Evolutionary conservation across 176 grass and related monocot genomes (phyloP).

Genomic region (Carex pumila): DNA sequence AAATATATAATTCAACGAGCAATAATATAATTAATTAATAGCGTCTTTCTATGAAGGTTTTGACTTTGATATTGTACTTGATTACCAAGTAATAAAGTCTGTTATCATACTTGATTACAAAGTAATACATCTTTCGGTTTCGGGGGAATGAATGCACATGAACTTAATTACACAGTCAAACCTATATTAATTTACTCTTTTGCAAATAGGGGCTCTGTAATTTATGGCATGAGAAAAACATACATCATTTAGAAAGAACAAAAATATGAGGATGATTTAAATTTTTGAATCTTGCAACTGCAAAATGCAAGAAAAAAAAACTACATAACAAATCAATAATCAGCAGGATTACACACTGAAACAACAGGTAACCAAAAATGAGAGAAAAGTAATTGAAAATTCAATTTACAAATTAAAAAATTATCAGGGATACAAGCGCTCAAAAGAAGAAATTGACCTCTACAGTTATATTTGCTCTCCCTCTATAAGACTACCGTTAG

Average conservation of each 20-base stretch:
- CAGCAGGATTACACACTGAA: too few species aligned
- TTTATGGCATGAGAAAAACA: not conserved
- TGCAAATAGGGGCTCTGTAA: not conserved
- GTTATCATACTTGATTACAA: not conserved
- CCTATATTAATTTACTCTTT: not conserved
- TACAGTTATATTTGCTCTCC: not conserved
- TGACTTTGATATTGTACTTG: conserved; percentile 8
- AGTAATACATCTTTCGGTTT: not conserved
- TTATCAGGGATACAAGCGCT: not conserved
- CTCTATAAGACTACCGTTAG: not conserved
- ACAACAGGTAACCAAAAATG: not conserved
- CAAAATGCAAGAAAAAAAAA: not conserved
- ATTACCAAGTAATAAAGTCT: not conserved
- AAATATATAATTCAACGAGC: not conserved
- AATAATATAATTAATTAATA: not conserved
- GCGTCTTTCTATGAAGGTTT: not conserved
- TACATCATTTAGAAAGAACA: too few species aligned
- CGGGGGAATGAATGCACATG: not conserved
- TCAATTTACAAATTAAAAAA: not conserved
- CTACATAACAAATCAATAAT: too few species aligned
- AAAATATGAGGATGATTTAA: too few species aligned
- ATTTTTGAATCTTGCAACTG: not conserved
- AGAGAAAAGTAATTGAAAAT: not conserved
- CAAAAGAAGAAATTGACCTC: not conserved
- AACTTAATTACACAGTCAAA: not conserved